A percentile compares a stretch with the other conserved stretches of the same genome.
These are phyloP conservation scores for Datisca glomerata DNA, from an alignment of 306 rosid genomes.

Conservation along the genomic window DNA sequence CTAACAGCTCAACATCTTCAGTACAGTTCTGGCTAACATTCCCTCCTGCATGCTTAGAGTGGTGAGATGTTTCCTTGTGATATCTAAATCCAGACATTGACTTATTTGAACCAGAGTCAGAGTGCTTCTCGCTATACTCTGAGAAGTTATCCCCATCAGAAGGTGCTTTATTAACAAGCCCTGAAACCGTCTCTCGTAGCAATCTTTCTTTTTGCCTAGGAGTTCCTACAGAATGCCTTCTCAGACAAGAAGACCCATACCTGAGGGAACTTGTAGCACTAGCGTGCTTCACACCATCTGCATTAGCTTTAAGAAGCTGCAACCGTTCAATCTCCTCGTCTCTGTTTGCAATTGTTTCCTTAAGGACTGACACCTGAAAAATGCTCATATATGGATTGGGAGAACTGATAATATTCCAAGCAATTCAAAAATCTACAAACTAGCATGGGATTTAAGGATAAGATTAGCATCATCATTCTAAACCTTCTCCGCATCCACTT, in stretches of 20 bases:
- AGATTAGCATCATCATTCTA: no score
- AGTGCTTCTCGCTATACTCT: slow-evolving; percentile 63
- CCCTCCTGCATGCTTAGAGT: slow-evolving; percentile 24
- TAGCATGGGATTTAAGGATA: no score
- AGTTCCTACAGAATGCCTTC: slow-evolving; percentile 45
- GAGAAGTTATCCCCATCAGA: slow-evolving; percentile 68
- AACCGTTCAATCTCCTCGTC: slow-evolving; percentile 79
- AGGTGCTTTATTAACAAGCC: no score
- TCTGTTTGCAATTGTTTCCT: slow-evolving; percentile 53
- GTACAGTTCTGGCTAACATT: slow-evolving; percentile 27
- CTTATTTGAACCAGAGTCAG: slow-evolving; percentile 72
- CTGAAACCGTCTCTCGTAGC: slow-evolving; percentile 27
- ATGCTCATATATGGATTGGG: slow-evolving; percentile 3
- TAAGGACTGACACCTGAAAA: slow-evolving; percentile 69
- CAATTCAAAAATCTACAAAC: no score
- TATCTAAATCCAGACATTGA: slow-evolving; percentile 55
- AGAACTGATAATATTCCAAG: no score
- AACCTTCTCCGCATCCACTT: no score
- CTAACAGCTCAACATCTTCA: slow-evolving; percentile 75
- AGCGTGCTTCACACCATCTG: slow-evolving; percentile 36
- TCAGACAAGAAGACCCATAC: slow-evolving; percentile 57
- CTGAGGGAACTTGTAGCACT: slow-evolving; percentile 33
- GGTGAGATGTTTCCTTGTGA: slow-evolving; percentile 29
- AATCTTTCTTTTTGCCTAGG: slow-evolving; percentile 27
- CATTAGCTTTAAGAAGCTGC: slow-evolving; percentile 43